phyloP scores from a whole-genome alignment of 75 land plant species.

The Larix kaempferi region DNA sequence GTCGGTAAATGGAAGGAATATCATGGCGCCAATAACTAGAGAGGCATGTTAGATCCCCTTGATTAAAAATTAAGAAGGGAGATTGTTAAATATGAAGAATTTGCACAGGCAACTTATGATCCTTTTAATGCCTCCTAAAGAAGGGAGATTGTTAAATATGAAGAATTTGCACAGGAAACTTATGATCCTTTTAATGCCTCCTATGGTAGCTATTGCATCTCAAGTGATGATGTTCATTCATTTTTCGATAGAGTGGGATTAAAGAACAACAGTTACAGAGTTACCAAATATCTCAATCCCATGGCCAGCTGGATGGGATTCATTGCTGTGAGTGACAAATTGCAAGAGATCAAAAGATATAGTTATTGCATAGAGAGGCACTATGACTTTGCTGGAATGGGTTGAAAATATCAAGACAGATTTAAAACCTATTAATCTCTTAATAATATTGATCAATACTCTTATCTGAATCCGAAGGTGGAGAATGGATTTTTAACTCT shows the following conservation, averaged over 20 bases:
- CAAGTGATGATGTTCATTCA: too few relatives aligned
- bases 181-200: too few relatives aligned
- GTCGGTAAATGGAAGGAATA: constrained; percentile 8
- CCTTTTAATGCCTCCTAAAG: too few relatives aligned
- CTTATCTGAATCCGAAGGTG: constrained; percentile 12
- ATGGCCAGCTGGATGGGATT: too few relatives aligned
- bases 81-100: constrained; percentile 30
- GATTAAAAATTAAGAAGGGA: constrained; percentile 19
- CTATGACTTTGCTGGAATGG: constrained; percentile 13
- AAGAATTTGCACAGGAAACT: constrained; percentile 63
- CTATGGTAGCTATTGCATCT: too few relatives aligned
- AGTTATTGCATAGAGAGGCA: constrained; percentile 59
- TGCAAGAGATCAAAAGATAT: constrained; percentile 52
- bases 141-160: too few relatives aligned
- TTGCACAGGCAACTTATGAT: constrained; percentile 22
- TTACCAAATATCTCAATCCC: too few relatives aligned
- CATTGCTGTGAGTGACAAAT: neutral
- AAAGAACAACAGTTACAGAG: too few relatives aligned
- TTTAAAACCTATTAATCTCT: too few relatives aligned
- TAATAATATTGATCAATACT: too few relatives aligned
- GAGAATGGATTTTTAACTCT: constrained; percentile 43
- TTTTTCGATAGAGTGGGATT: too few relatives aligned
- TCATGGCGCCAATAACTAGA: too few relatives aligned
- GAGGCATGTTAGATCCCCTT: neutral
- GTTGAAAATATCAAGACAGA: constrained; percentile 38